Evolutionary conservation across 257 asterid genomes (phyloP), one percentile per base, ranked within the genome.

Genomic region (Plantago major): DNA sequence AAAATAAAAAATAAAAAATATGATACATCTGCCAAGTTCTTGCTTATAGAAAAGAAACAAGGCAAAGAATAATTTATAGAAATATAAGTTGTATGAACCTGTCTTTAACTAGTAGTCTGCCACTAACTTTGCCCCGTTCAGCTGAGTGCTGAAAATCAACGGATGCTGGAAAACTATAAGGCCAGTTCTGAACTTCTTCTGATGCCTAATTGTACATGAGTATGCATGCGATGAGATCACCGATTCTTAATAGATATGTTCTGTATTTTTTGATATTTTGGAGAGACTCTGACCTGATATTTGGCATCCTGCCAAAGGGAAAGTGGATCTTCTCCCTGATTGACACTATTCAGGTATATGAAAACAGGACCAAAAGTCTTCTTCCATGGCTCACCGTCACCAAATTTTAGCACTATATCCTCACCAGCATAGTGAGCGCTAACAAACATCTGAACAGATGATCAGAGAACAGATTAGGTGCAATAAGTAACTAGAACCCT

Each of bases 281-380:
- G 8, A 38, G 4, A 19, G 3, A 19, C 5, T 10, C 8, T 37
- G 7, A 85, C 97, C 89, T 89, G 94, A 60, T 30, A 44, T 60
- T 78, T 76, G 51, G 94, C 94, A 58, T 87, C 95, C n/a, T 74
- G 81, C 94, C 95, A 89, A 12, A 87, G 79, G 1, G 78, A 51
- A 62, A 78, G 58, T 0, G 85, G 87, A 57, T 79, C 81, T 11
- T 75, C 79, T 55, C 73, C 84, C 9, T 49, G 53, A 54, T 19
- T 51, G 11, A 56, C 78, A 60, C 81, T 63, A 71, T 89, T 89
- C 16, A 89, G 74, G 72, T 89, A 89, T 40, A 87, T 53, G 70
- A 87, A 84, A 66, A 87, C 82, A 0, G 97, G 97, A n/a, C 97
- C 97, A 60, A 87, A 86, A 12, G 81, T 92, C 44, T 86, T 89